Conservation (phyloP, 805 yeast genomes). For the Yamadazyma tumulicola region DNA sequence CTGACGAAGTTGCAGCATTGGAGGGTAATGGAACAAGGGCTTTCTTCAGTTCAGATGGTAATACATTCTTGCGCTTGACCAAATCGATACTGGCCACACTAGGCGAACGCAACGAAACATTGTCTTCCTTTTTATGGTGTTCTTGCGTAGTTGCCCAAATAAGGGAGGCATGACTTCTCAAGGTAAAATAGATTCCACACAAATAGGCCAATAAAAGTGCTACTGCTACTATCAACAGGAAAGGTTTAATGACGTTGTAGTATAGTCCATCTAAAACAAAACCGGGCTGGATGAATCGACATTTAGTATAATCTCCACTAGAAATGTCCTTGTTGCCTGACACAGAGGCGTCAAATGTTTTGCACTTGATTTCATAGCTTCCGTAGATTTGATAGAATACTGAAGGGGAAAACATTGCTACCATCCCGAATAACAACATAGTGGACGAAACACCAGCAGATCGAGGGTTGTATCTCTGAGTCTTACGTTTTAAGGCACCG, state of each 20-base stretch:
- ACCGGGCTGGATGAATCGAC: slow-evolving; percentile 77
- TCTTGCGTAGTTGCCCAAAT: slow-evolving; percentile 73
- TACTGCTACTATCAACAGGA: slow-evolving; percentile 74
- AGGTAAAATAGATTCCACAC: slow-evolving; percentile 87
- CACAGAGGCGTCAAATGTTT: slow-evolving; percentile 38
- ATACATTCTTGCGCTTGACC: slow-evolving; percentile 7
- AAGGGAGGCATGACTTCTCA: slow-evolving; percentile 93
- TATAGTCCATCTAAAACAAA: slow-evolving; percentile 68
- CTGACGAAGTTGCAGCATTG: slow-evolving; percentile 16
- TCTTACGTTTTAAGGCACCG: slow-evolving; percentile 88
- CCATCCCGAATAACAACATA: slow-evolving; percentile 85
- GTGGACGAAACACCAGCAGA: slow-evolving; percentile 97
- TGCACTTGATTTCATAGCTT: slow-evolving; percentile 72
- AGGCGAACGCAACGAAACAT: slow-evolving; percentile 29
- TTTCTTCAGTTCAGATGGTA: neutral
- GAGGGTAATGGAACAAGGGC: slow-evolving; percentile 4
- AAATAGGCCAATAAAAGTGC: slow-evolving; percentile 79
- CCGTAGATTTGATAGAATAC: slow-evolving; percentile 88
- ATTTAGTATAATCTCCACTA: slow-evolving; percentile 54
- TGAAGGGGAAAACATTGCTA: slow-evolving; percentile 91
- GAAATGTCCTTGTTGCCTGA: neutral
- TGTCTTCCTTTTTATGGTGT: slow-evolving; percentile 22
- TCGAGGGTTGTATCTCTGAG: slow-evolving; percentile 92
- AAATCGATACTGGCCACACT: slow-evolving; percentile 29
- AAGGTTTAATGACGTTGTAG: slow-evolving; percentile 69